Percentiles rank a stretch among this genome's conserved stretches.
Conservation (phyloP, 768 basidiomycete species). For the Russula foetens region DNA sequence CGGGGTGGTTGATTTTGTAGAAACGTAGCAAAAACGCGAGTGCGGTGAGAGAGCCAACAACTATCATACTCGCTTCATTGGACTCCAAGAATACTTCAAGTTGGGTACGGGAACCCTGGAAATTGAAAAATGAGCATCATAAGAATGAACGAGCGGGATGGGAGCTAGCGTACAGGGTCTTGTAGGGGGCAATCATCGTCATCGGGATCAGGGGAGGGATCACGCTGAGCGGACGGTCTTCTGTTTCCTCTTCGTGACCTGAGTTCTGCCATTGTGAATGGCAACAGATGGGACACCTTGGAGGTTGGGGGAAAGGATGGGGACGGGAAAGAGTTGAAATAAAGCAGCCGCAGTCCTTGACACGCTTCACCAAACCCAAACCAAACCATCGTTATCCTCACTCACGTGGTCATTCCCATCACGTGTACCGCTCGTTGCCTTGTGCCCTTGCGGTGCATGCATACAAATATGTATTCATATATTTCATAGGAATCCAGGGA, state of each 20-base stretch:
- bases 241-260: slow-evolving; percentile 3
- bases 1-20: slow-evolving; percentile 91
- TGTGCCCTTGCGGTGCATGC: too few relatives aligned
- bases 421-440: too few relatives aligned
- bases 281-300: not conserved
- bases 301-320: not conserved
- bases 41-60: slow-evolving; percentile 58
- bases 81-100: slow-evolving; percentile 59
- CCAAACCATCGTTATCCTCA: too few relatives aligned
- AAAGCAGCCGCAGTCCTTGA: too few relatives aligned
- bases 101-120: slow-evolving; percentile 48
- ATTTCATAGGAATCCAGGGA: too few relatives aligned
- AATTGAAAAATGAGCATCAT: not conserved
- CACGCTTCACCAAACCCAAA: too few relatives aligned
- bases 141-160: too few relatives aligned
- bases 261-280: slow-evolving; percentile 10
- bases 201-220: not conserved
- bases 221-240: slow-evolving; percentile 5
- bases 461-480: too few relatives aligned
- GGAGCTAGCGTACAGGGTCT: slow-evolving; percentile 5
- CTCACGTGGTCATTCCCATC: too few relatives aligned
- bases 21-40: slow-evolving; percentile 80
- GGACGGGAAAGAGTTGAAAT: not conserved
- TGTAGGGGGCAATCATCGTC: slow-evolving; percentile 6
- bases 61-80: slow-evolving; percentile 48